A percentile compares a stretch with the other conserved stretches of the same genome.
phyloP scores from a whole-genome alignment of 2,329 filamentous ascomycete genomes.

The Ceratocystiopsis brevicomis region DNA sequence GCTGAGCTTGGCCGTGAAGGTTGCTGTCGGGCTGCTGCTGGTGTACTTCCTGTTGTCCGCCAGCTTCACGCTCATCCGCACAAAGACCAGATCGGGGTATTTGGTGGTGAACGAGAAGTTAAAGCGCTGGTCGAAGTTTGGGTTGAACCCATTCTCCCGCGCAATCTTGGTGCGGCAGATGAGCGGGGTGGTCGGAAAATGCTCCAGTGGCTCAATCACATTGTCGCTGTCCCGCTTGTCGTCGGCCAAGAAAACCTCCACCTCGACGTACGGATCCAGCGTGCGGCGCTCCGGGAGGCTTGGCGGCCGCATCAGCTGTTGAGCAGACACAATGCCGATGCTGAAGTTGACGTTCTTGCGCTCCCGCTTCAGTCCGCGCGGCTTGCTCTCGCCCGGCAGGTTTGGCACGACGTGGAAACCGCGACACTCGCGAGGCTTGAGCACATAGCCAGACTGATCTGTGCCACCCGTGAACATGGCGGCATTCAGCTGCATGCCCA shows the following conservation, averaged over 20 bases:
- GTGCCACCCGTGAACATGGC: slow-evolving; percentile 90
- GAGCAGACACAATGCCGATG: slow-evolving; percentile 80
- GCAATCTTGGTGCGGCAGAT: slow-evolving; percentile 58
- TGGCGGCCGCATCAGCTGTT: slow-evolving; percentile 72
- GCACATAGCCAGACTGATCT: slow-evolving; percentile 77
- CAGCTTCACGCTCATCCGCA: slow-evolving; percentile 82
- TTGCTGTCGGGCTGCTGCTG: slow-evolving; percentile 47
- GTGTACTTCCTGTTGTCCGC: slow-evolving; percentile 57
- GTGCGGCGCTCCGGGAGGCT: slow-evolving; percentile 36
- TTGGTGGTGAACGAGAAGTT: slow-evolving; percentile 78
- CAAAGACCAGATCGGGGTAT: slow-evolving; percentile 80
- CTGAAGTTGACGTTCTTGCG: slow-evolving; percentile 70
- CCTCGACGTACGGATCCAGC: slow-evolving; percentile 85
- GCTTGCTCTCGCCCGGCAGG: slow-evolving; percentile 26
- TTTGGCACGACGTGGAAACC: slow-evolving; percentile 44
- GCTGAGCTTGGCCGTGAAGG: slow-evolving; percentile 80
- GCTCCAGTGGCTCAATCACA: slow-evolving; percentile 41
- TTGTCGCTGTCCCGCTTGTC: slow-evolving; percentile 81
- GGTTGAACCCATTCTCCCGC: slow-evolving; percentile 83
- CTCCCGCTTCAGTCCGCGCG: slow-evolving; percentile 43
- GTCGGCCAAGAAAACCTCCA: slow-evolving; percentile 86
- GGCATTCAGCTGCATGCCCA: slow-evolving; percentile 89
- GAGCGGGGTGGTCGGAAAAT: slow-evolving; percentile 3
- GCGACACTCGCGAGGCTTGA: slow-evolving; percentile 77
- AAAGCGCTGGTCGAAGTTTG: slow-evolving; percentile 64